Percentiles rank a stretch among this genome's conserved stretches.
These are phyloP conservation scores for Backusella westeae DNA, from an alignment of 192 early-diverging fungal species.

Conservation along the genomic window DNA sequence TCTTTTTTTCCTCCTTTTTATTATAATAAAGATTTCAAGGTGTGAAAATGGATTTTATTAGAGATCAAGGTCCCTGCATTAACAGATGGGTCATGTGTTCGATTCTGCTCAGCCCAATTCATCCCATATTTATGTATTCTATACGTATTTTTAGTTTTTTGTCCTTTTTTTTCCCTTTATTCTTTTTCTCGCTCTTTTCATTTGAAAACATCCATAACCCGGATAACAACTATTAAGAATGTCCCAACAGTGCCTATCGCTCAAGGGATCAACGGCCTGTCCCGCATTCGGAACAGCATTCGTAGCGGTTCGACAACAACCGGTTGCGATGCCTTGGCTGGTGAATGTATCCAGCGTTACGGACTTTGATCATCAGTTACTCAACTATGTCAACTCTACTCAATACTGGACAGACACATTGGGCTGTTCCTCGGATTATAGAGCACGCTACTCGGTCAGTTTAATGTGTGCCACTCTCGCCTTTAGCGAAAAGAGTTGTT, in stretches of 20 bases:
- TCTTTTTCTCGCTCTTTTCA: neutral
- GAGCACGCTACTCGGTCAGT: slow-evolving; percentile 8
- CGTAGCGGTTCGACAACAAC: neutral
- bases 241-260: slow-evolving; percentile 16
- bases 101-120: slow-evolving; percentile 4
- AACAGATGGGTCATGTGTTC: neutral
- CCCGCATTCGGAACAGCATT: neutral
- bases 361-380: slow-evolving; percentile 8
- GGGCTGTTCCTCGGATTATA: slow-evolving; percentile 4
- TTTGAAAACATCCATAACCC: neutral
- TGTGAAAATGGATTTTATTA: neutral
- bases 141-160: neutral
- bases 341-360: neutral
- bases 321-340: slow-evolving; percentile 5
- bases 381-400: neutral
- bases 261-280: slow-evolving; percentile 9
- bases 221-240: neutral
- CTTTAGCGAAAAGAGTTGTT: neutral
- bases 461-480: slow-evolving; percentile 9
- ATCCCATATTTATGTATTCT: neutral
- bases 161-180: neutral
- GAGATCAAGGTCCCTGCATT: neutral
- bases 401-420: slow-evolving; percentile 1
- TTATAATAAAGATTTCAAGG: neutral
- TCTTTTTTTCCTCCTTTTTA: neutral